A percentile compares a stretch with the other conserved stretches of the same genome.
Evolutionary conservation across 23 red algal species (phyloP).

Genomic region (Agarophyton chilense): DNA sequence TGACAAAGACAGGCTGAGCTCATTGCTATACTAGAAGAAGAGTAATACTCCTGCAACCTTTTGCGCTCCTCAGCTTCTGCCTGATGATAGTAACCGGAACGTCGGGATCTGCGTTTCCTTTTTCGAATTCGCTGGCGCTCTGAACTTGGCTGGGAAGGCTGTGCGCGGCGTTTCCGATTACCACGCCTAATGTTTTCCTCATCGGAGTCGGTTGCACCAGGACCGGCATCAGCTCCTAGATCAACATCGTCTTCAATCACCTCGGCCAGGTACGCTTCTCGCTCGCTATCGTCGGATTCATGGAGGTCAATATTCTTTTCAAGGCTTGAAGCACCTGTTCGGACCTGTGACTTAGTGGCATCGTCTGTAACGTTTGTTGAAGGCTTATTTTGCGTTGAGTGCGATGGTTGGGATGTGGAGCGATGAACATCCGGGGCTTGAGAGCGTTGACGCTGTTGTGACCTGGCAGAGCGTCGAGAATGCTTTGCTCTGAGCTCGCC

Average conservation of each 20-base stretch:
- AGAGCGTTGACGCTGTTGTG: neutral
- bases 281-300: slow-evolving; percentile 15
- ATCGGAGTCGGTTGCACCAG: neutral
- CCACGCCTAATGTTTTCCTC: slow-evolving; percentile 22
- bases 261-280: slow-evolving; percentile 20
- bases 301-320: neutral
- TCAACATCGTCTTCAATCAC: slow-evolving; percentile 59
- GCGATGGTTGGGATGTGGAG: neutral
- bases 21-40: slow-evolving; percentile 25
- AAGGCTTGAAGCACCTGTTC: neutral
- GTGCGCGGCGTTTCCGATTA: neutral
- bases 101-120: slow-evolving; percentile 4
- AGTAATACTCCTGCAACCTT: slow-evolving; percentile 44
- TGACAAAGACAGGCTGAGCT: slow-evolving; percentile 60
- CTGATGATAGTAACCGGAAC: neutral
- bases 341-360: neutral
- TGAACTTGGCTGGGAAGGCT: neutral
- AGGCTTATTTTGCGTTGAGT: neutral
- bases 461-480: neutral
- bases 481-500: neutral
- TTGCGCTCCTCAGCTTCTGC: slow-evolving; percentile 35
- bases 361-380: neutral
- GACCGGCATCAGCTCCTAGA: neutral
- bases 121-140: neutral
- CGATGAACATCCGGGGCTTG: neutral